phyloP scores from a whole-genome alignment of 371 early-diverging fungal genomes.

The Coemansia sp. region DNA sequence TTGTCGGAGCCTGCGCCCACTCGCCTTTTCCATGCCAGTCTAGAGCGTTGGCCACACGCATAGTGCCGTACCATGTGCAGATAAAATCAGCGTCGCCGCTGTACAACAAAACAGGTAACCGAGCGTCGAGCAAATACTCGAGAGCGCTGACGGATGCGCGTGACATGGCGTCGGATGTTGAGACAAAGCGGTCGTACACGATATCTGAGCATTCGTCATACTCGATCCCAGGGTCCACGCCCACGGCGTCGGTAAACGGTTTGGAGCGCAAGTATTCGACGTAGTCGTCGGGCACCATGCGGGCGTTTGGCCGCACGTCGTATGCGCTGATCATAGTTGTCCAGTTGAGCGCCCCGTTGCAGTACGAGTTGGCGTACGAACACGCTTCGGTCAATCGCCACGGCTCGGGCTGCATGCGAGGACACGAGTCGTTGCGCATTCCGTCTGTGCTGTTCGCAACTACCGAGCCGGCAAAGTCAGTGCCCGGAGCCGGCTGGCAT shows the following conservation, averaged over 20 bases:
- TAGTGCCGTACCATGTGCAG: constrained; percentile 89
- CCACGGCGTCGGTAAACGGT: constrained; percentile 32
- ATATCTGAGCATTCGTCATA: constrained; percentile 38
- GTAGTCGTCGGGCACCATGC: constrained; percentile 42
- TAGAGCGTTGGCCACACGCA: constrained; percentile 74
- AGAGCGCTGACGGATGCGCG: constrained; percentile 29
- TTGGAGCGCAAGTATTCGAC: constrained; percentile 26
- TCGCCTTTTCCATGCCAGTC: constrained; percentile 69
- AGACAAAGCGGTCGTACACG: constrained; percentile 24
- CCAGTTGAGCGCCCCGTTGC: constrained; percentile 38
- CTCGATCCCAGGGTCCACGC: constrained; percentile 10
- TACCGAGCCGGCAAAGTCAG: not conserved
- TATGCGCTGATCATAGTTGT: constrained; percentile 37
- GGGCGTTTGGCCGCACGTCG: constrained; percentile 41
- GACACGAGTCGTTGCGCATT: constrained; percentile 23
- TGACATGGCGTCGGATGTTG: constrained; percentile 29
- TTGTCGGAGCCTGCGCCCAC: constrained; percentile 49
- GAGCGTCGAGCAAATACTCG: constrained; percentile 17
- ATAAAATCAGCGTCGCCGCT: constrained; percentile 73
- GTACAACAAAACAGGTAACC: constrained; percentile 56
- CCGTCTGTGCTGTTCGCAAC: constrained; percentile 10
- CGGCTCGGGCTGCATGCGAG: constrained; percentile 10
- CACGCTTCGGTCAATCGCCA: constrained; percentile 23
- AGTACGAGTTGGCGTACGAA: constrained; percentile 17
- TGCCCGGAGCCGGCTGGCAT: constrained; percentile 1